Percentiles rank a stretch among this genome's conserved stretches.
Conservation (phyloP, 2,329 filamentous ascomycete species). For the Fusarium sp. region DNA sequence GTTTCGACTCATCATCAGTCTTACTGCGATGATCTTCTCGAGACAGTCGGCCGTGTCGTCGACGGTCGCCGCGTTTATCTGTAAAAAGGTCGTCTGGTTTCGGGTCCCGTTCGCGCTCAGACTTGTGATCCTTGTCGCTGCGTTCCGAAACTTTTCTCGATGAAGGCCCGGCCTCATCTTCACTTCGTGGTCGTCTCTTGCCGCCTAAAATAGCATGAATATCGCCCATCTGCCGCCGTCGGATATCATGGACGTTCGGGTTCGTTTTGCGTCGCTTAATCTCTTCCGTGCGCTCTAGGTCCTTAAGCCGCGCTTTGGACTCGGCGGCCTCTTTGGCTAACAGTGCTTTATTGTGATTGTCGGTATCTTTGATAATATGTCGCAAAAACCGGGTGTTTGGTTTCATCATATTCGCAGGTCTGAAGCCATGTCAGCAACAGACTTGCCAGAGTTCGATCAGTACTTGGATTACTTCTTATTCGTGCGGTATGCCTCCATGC, state of each 20-base stretch:
- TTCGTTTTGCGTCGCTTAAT: conserved; percentile 56
- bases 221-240: conserved; percentile 68
- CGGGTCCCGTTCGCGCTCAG: conserved; percentile 3
- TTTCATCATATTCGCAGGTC: conserved; percentile 77
- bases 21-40: conserved; percentile 33
- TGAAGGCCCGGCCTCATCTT: conserved; percentile 34
- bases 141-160: conserved; percentile 30
- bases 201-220: conserved; percentile 69
- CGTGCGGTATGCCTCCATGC: conserved; percentile 71
- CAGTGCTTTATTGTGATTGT: conserved; percentile 88
- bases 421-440: conserved; percentile 50
- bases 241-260: conserved; percentile 62
- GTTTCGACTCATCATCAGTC: conserved; percentile 26
- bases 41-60: conserved; percentile 42
- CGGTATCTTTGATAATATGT: conserved; percentile 88
- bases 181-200: conserved; percentile 49
- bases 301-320: conserved; percentile 74
- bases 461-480: conserved; percentile 58
- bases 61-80: conserved; percentile 30
- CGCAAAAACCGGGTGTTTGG: conserved; percentile 92
- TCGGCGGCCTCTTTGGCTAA: conserved; percentile 87
- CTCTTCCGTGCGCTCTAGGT: conserved; percentile 64
- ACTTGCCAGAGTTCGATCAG: conserved; percentile 9
- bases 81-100: conserved; percentile 38
- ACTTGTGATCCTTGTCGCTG: conserved; percentile 4